Evolutionary conservation across 2,329 filamentous ascomycete genomes (phyloP), one percentile per base, ranked within the genome.

Genomic region (Sporothrix pallida): DNA sequence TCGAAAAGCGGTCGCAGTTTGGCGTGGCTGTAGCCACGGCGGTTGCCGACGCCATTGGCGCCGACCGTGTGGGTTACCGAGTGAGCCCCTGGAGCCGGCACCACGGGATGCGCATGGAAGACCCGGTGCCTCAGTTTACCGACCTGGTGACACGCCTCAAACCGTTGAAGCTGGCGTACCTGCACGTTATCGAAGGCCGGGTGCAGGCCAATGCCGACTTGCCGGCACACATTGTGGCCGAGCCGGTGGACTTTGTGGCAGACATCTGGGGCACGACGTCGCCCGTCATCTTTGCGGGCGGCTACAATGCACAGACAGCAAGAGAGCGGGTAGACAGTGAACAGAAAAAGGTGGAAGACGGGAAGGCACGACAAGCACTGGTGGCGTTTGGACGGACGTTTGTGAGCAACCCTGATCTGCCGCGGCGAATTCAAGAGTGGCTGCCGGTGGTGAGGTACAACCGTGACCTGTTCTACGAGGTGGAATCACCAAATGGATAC

Each of bases 51-150:
- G 87, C 87, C 6, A 80, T 90, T n/a, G 88, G 87, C 13, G 80
- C 83, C 0, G 82, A 88, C 8, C 81, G 81, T 72, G 82, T 83
- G 13, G 86, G 81, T 13, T 87, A 90, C 72, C 83, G 89, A 6
- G 77, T 91, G 17, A 85, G 82, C 9, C 89, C 89, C 0, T 90
- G 84, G 79, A 85, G 83, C 63, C 79, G 79, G 2, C 91, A 88
- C 82, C 87, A 90, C 75, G 84, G 84, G 70, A 88, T 91, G 88
- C 80, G 81, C 58, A 89, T 89, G 86, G 78, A 79, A 0, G 85
- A 91, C 65, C 88, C 89, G 0, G 75, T 86, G 9, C 86, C 87
- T 1, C 87, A 90, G 76, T 91, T 90, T 78, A 81, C 80, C 10
- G 83, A 91, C 77, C 78, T 90, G 17, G 81, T 80, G 9, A 76